These are phyloP conservation scores for Colletotrichum musae DNA, from an alignment of 2,329 filamentous ascomycete species.

Conservation along the genomic window DNA sequence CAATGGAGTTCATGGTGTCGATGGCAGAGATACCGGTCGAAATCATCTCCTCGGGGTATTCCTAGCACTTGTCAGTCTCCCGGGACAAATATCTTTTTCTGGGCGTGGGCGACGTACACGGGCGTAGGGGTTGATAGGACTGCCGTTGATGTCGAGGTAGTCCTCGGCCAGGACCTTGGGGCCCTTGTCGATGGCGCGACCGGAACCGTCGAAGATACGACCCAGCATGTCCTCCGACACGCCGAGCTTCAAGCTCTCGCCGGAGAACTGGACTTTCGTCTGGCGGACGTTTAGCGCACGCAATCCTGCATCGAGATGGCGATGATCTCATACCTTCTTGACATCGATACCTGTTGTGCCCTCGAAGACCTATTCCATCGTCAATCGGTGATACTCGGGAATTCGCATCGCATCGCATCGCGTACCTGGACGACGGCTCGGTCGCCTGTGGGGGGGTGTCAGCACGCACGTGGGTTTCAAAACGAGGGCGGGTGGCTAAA, in stretches of 20 bases:
- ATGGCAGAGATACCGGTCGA: conserved; percentile 99
- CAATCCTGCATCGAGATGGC: conserved; percentile 18
- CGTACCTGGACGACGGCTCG: conserved; percentile 94
- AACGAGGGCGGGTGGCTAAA: conserved; percentile 44
- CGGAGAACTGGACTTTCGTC: conserved; percentile 98
- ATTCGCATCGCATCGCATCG: conserved; percentile 43
- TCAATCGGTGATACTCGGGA: conserved; percentile 45
- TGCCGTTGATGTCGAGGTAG: conserved; percentile 99
- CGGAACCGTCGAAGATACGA: conserved; percentile 98
- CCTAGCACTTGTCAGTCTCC: conserved; percentile 64
- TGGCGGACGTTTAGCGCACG: conserved; percentile 53
- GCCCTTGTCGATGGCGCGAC: conserved; percentile 98
- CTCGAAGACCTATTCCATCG: conserved; percentile 84
- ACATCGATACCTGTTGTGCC: conserved; percentile 98
- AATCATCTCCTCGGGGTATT: conserved; percentile 99
- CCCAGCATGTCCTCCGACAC: conserved; percentile 99
- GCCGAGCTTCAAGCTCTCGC: conserved; percentile 96
- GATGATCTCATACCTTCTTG: conserved; percentile 81
- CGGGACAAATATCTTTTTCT: conserved; percentile 8
- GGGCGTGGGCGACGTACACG: conserved; percentile 73
- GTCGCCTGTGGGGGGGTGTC: conserved; percentile 72
- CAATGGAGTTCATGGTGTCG: conserved; percentile 98
- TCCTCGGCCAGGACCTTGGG: conserved; percentile 98
- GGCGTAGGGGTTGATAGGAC: conserved; percentile 97
- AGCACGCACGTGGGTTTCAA: conserved; percentile 40